Conservation (phyloP, 306 rosid species). For the Rubus parviflorus region DNA sequence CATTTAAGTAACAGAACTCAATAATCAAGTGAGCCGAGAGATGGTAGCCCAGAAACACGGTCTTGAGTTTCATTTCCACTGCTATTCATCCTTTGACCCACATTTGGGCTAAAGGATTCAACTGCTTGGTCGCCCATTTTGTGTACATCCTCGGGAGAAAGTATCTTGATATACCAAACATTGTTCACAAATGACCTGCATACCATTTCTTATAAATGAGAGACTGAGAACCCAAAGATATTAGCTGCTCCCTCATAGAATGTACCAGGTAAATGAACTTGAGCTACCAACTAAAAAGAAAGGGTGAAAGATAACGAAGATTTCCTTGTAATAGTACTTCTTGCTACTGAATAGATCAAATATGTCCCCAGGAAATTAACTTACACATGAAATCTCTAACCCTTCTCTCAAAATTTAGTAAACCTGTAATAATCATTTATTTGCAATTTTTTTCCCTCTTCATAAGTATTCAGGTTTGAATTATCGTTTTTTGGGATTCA, state of each 20-base stretch:
- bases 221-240: slow-evolving; percentile 18
- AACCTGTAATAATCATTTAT: not conserved
- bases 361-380: not conserved
- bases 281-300: not conserved
- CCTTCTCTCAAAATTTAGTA: not conserved
- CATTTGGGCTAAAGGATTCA: slow-evolving; percentile 56
- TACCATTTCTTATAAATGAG: slow-evolving; percentile 12
- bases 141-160: slow-evolving; percentile 80
- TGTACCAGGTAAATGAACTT: not conserved
- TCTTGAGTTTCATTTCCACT: slow-evolving; percentile 47
- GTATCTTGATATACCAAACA: slow-evolving; percentile 85
- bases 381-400: not conserved
- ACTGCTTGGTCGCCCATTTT: slow-evolving; percentile 71
- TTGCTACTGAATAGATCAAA: not conserved
- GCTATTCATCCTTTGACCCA: slow-evolving; percentile 54
- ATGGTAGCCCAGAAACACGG: slow-evolving; percentile 55
- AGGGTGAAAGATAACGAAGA: not conserved
- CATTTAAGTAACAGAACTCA: slow-evolving; percentile 24
- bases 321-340: not conserved
- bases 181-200: slow-evolving; percentile 79
- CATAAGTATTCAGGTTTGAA: not conserved
- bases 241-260: not conserved
- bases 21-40: slow-evolving; percentile 60
- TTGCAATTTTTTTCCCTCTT: not conserved
- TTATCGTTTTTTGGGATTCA: not conserved